Percentiles rank a stretch among this genome's conserved stretches.
Evolutionary conservation across 2,329 filamentous ascomycete species (phyloP).

Genomic region (Diaporthe vexans): DNA sequence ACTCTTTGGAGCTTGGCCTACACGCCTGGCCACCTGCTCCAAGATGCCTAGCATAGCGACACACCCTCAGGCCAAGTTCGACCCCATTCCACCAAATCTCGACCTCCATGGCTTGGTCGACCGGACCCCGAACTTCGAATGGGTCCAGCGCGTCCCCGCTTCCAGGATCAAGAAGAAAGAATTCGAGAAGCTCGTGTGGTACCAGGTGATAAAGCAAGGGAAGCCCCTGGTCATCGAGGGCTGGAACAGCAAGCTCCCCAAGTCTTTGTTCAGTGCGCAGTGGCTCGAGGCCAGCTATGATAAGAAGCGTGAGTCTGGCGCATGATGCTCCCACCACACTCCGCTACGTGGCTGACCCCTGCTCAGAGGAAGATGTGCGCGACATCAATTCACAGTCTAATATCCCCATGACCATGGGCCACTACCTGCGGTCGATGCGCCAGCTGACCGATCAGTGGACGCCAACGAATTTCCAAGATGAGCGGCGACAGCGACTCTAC

Average conservation of each 20-base stretch:
- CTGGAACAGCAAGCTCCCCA: slow-evolving; percentile 82
- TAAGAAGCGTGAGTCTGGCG: slow-evolving; percentile 76
- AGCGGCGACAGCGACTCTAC: slow-evolving; percentile 88
- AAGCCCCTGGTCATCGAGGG: slow-evolving; percentile 93
- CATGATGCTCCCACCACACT: not conserved
- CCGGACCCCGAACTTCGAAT: slow-evolving; percentile 85
- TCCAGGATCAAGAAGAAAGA: slow-evolving; percentile 83
- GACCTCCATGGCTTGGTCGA: slow-evolving; percentile 84
- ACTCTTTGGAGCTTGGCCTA: not conserved
- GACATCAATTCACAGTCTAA: slow-evolving; percentile 81
- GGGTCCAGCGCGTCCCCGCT: slow-evolving; percentile 84
- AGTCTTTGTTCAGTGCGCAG: slow-evolving; percentile 80
- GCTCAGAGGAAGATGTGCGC: slow-evolving; percentile 83
- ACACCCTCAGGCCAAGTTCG: slow-evolving; percentile 89
- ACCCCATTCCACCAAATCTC: slow-evolving; percentile 89
- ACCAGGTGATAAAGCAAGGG: slow-evolving; percentile 87
- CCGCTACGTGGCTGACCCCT: slow-evolving; percentile 44
- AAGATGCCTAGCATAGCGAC: slow-evolving; percentile 78
- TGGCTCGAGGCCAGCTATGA: slow-evolving; percentile 87
- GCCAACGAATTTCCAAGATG: slow-evolving; percentile 80
- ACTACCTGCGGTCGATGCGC: slow-evolving; percentile 91
- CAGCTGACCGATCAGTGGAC: slow-evolving; percentile 88
- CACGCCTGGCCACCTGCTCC: slow-evolving; percentile 35
- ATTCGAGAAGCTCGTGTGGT: slow-evolving; percentile 87
- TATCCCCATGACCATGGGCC: slow-evolving; percentile 87